Evolutionary conservation across 176 grass and related monocot genomes (phyloP).

Genomic region (Rhynchospora breviuscula): DNA sequence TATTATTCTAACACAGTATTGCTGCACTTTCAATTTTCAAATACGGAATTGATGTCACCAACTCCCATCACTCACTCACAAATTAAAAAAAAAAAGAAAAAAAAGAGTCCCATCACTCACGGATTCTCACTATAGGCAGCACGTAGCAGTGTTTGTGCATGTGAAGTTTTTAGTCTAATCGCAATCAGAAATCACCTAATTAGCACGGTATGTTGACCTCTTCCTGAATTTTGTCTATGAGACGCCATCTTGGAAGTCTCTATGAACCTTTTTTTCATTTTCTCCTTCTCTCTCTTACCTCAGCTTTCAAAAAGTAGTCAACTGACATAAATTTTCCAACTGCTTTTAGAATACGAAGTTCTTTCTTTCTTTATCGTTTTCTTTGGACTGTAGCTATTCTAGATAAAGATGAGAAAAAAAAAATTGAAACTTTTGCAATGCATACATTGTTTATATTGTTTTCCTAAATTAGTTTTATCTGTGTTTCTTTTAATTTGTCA

Average conservation of each 20-base stretch:
- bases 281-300: background rate
- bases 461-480: background rate
- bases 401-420: no score
- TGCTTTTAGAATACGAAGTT: background rate
- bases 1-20: no score
- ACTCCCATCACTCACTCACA: no score
- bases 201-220: slow-evolving; percentile 8
- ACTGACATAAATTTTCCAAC: background rate
- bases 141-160: background rate
- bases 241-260: background rate
- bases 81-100: no score
- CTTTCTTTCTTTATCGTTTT: no score
- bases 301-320: background rate
- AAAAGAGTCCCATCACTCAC: background rate
- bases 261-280: background rate
- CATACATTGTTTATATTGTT: background rate
- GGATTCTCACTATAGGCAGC: background rate
- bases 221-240: background rate
- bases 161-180: background rate
- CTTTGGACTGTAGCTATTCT: background rate
- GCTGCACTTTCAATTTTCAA: no score
- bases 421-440: background rate
- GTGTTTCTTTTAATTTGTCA: no score
- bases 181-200: background rate
- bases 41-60: no score